Conservation (phyloP, 108 stramenopile species). For the Skeletonema grethae region DNA sequence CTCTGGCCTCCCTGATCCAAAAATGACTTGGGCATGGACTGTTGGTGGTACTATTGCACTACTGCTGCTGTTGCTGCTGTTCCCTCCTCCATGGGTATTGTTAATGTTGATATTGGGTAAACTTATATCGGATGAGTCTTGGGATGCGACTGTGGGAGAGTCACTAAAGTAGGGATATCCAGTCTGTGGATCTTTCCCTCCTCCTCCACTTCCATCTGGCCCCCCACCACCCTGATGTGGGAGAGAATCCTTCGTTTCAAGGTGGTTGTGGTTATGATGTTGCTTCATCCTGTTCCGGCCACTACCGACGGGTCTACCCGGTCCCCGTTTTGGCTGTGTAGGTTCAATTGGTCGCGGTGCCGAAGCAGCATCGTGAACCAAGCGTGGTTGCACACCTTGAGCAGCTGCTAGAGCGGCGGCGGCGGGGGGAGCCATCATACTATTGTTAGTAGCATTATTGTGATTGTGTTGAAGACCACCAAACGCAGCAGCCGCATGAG, state of each 20-base stretch:
- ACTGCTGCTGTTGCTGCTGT: background rate
- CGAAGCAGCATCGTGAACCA: background rate
- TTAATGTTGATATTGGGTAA: background rate
- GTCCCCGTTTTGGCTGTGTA: background rate
- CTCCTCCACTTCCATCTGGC: background rate
- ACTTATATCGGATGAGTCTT: background rate
- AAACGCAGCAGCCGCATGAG: background rate
- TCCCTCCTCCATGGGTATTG: background rate
- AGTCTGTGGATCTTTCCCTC: slow-evolving; percentile 1
- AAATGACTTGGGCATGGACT: background rate
- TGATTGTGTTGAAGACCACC: background rate
- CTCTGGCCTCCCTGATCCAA: slow-evolving; percentile 20
- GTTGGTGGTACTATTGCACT: background rate
- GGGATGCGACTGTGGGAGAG: background rate
- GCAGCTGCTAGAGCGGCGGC: background rate
- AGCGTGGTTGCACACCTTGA: background rate
- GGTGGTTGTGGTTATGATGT: background rate
- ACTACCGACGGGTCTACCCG: slow-evolving; percentile 5
- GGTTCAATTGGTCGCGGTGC: background rate
- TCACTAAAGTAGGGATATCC: background rate
- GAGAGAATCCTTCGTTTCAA: background rate
- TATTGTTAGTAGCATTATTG: background rate
- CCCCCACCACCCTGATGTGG: slow-evolving; percentile 3
- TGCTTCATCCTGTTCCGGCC: background rate
- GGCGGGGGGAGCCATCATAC: background rate